phyloP scores from a whole-genome alignment of 768 basidiomycete species.

The Lactifluus volemus region DNA sequence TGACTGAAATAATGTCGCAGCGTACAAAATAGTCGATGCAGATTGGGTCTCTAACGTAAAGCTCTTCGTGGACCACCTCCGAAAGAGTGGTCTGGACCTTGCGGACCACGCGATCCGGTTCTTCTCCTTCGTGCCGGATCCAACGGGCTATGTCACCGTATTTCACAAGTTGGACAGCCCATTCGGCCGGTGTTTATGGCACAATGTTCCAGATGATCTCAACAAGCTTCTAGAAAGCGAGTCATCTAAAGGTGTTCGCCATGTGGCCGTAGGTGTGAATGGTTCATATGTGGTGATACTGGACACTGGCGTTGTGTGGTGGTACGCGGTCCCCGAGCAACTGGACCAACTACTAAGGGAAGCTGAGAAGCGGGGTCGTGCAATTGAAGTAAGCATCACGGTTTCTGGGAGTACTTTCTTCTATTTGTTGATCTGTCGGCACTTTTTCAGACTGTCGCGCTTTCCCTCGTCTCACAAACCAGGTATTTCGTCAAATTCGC shows the following conservation, averaged over 20 bases:
- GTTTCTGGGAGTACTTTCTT: background rate
- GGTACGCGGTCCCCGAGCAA: background rate
- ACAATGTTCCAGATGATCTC: background rate
- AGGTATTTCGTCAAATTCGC: conserved; percentile 13
- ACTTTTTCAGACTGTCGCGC: background rate
- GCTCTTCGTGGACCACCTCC: conserved; percentile 1
- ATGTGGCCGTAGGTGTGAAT: conserved; percentile 6
- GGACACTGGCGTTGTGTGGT: conserved; percentile 2
- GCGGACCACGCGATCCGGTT: conserved; percentile 1
- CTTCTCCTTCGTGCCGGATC: conserved; percentile 8
- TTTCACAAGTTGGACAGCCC: conserved; percentile 1
- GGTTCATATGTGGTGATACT: conserved; percentile 5
- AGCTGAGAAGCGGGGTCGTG: background rate
- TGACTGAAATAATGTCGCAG: background rate
- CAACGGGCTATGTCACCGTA: conserved; percentile 2
- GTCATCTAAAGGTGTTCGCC: conserved; percentile 1
- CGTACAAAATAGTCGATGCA: background rate
- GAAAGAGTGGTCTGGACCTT: background rate
- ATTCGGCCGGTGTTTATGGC: conserved; percentile 1
- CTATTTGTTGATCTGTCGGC: background rate
- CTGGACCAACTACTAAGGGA: background rate
- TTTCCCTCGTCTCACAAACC: background rate
- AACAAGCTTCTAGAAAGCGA: background rate
- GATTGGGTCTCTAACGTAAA: conserved; percentile 1
- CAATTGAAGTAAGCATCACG: background rate